These are phyloP conservation scores for Aspergillus amoenus DNA, from an alignment of 2,329 filamentous ascomycete species.

Conservation along the genomic window DNA sequence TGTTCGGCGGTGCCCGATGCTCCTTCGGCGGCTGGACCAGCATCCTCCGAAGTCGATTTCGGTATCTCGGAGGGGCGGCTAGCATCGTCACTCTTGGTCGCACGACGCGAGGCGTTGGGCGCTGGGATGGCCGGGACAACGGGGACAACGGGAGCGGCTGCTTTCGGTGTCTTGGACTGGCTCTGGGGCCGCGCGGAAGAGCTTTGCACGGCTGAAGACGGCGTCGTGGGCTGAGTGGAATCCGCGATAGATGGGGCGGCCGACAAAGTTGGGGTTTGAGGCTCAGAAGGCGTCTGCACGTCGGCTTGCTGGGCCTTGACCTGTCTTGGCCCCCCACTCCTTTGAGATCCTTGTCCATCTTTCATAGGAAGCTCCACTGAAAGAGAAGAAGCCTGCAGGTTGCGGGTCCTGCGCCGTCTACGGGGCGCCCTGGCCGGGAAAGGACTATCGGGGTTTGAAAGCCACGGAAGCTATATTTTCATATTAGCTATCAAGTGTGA, in stretches of 20 bases:
- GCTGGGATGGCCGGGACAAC: constrained; percentile 49
- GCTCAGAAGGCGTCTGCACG: constrained; percentile 40
- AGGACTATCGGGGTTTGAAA: constrained; percentile 54
- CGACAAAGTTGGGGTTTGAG: constrained; percentile 59
- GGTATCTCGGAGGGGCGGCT: constrained; percentile 35
- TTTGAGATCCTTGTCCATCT: constrained; percentile 28
- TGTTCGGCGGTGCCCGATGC: constrained; percentile 2
- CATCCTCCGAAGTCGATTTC: constrained; percentile 26
- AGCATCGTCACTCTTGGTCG: constrained; percentile 35
- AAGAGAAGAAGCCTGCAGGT: constrained; percentile 33
- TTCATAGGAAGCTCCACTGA: constrained; percentile 55
- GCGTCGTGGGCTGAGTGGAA: constrained; percentile 56
- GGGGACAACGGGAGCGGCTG: constrained; percentile 47
- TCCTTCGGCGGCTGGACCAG: constrained; percentile 9
- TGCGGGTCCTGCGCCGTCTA: constrained; percentile 44
- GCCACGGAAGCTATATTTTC: constrained; percentile 55
- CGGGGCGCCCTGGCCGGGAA: constrained; percentile 55
- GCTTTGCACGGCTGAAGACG: constrained; percentile 51
- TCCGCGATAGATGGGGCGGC: constrained; percentile 58
- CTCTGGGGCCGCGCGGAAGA: constrained; percentile 31
- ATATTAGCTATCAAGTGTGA: not conserved
- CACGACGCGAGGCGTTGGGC: constrained; percentile 35
- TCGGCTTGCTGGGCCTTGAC: constrained; percentile 18
- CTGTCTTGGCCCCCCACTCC: constrained; percentile 23
- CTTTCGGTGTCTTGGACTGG: constrained; percentile 35